Conservation (phyloP, 768 basidiomycete species). For the Vararia minispora region DNA sequence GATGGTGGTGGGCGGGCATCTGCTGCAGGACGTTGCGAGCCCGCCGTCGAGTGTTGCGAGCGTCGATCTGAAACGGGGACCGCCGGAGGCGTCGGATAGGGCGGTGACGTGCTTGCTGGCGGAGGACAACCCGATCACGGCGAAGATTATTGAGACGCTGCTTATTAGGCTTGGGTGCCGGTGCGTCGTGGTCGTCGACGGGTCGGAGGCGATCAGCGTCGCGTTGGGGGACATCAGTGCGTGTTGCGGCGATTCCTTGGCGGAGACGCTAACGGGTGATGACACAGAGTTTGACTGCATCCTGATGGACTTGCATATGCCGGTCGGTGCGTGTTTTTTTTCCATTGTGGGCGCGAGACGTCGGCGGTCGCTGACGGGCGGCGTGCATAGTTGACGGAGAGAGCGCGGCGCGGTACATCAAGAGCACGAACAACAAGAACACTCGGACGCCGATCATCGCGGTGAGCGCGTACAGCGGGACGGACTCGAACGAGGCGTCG, state of each 20-base stretch:
- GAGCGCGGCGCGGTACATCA: conserved; percentile 93
- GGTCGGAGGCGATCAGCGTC: conserved; percentile 93
- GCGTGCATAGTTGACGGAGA: conserved; percentile 76
- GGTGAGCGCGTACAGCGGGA: conserved; percentile 78
- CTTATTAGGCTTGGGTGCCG: conserved; percentile 91
- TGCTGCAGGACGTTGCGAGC: conserved; percentile 49
- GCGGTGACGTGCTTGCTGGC: conserved; percentile 91
- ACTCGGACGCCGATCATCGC: conserved; percentile 87
- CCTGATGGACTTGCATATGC: conserved; percentile 93
- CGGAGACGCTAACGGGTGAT: conserved; percentile 12
- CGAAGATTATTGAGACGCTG: conserved; percentile 93
- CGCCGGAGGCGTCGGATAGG: conserved; percentile 73
- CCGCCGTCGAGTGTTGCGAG: conserved; percentile 83
- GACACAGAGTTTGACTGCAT: conserved; percentile 86
- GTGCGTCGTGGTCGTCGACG: conserved; percentile 91
- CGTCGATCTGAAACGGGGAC: conserved; percentile 63
- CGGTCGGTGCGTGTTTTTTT: conserved; percentile 53
- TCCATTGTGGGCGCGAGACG: no score
- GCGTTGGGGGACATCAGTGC: conserved; percentile 96
- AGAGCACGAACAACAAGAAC: conserved; percentile 93
- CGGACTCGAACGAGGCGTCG: conserved; percentile 50
- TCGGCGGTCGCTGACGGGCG: conserved; percentile 3
- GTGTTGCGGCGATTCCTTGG: conserved; percentile 23
- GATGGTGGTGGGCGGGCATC: no score
- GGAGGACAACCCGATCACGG: conserved; percentile 96